Evolutionary conservation across 371 early-diverging fungal species (phyloP).

Genomic region (Capillidium rhysosporum): DNA sequence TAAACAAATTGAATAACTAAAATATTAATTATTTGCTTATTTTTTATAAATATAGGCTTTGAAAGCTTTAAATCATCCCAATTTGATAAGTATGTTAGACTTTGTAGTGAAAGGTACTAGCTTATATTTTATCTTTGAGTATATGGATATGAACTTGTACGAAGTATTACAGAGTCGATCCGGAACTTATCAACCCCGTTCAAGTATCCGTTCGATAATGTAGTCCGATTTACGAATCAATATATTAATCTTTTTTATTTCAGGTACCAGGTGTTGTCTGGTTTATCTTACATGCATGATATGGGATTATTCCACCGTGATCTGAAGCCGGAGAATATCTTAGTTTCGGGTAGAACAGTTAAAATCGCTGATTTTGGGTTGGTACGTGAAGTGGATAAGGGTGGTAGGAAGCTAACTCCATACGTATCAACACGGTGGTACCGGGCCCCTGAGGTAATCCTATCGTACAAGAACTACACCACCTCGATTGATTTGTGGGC

Average conservation of each 20-base stretch:
- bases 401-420: slow-evolving; percentile 61
- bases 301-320: slow-evolving; percentile 84
- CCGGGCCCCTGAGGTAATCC: slow-evolving; percentile 92
- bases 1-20: neutral
- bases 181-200: slow-evolving; percentile 28
- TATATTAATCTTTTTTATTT: neutral
- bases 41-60: slow-evolving; percentile 24
- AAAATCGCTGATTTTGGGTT: slow-evolving; percentile 93
- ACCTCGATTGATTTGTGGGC: slow-evolving; percentile 98
- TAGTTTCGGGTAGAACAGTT: slow-evolving; percentile 30
- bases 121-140: slow-evolving; percentile 81
- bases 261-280: slow-evolving; percentile 58
- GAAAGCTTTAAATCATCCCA: slow-evolving; percentile 45
- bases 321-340: slow-evolving; percentile 77
- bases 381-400: slow-evolving; percentile 62
- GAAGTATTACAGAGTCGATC: slow-evolving; percentile 53
- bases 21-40: neutral
- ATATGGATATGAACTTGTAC: slow-evolving; percentile 83
- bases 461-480: slow-evolving; percentile 64
- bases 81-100: slow-evolving; percentile 64
- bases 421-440: slow-evolving; percentile 97
- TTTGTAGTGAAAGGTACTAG: slow-evolving; percentile 62
- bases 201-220: slow-evolving; percentile 33
- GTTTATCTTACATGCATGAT: slow-evolving; percentile 71
- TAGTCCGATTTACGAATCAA: slow-evolving; percentile 12